These are phyloP conservation scores for Hirschioporus abietinus DNA, from an alignment of 768 basidiomycete genomes.

Conservation along the genomic window DNA sequence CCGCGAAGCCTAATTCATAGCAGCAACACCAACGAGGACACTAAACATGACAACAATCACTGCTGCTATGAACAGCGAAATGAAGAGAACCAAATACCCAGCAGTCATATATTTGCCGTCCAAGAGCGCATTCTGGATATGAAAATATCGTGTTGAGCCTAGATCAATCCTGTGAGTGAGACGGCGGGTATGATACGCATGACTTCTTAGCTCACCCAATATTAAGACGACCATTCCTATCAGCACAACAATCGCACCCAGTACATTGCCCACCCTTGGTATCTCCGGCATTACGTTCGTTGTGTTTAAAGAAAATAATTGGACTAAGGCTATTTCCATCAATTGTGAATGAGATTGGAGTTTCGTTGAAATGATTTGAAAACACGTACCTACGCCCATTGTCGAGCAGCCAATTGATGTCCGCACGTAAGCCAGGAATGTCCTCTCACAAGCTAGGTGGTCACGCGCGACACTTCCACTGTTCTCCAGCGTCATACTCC, in stretches of 20 bases:
- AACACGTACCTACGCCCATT: slow-evolving; percentile 40
- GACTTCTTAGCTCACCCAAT: neutral
- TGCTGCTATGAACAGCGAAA: neutral
- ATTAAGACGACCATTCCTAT: neutral
- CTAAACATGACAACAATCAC: neutral
- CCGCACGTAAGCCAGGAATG: slow-evolving; percentile 46
- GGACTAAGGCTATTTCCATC: neutral
- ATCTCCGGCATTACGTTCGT: neutral
- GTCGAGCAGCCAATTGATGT: slow-evolving; percentile 45
- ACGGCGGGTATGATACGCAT: neutral
- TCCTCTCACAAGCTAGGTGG: slow-evolving; percentile 46
- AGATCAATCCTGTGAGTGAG: neutral
- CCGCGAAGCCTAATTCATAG: neutral
- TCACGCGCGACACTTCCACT: slow-evolving; percentile 45
- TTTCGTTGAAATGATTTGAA: neutral
- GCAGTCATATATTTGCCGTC: slow-evolving; percentile 2
- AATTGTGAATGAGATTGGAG: neutral
- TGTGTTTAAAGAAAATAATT: neutral
- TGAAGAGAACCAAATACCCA: neutral
- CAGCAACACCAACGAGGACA: neutral
- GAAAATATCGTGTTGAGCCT: slow-evolving; percentile 2
- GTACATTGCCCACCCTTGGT: neutral
- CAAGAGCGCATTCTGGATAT: neutral
- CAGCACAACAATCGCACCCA: neutral
- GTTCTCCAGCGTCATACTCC: slow-evolving; percentile 36